Evolutionary conservation across 306 rosid genomes (phyloP), one percentile per base, ranked within the genome.

Genomic region (Boehmeria nivea): DNA sequence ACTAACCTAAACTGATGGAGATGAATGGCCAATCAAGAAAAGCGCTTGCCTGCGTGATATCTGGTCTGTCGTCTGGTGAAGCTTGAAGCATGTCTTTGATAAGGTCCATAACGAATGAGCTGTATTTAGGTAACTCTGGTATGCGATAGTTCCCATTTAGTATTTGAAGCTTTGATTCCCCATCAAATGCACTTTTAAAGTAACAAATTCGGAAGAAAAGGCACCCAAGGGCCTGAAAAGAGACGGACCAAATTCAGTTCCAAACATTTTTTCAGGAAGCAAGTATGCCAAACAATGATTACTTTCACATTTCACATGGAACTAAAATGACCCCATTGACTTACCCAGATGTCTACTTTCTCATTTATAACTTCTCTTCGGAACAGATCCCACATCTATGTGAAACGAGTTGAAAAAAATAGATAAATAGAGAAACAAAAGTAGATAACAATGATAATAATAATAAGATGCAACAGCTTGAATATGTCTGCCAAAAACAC

Each of bases 11-110:
- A 81, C 68, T 84, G 87, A 90, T 84, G 95, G 94, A 84, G 93
- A 87, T 87, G 93, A 84, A 91, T 82, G 96, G 95, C 93, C 96
- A 84, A 91, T 91, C 96, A 84, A 91, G 96, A 93, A 91, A 91
- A 91, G 94, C 81, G 83, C 99, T 91, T 91, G 96, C 99, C 99
- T 87, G 99, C 93, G 95, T 87, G 99, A 91, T 87, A 72, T 91
- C 99, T 68, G 99, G 99, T 91, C 99, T 71, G 85, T 87, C 89
- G 24, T 87, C 88, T 54, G 96, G 98, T 66, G 82, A 76, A 26
- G 86, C 83, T 75, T 87, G 96, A 68, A 91, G 99, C 96, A 91
- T 80, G 72, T 91, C 95, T 69, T 69, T 87, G 76, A 87, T 87
- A 44, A 91, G 84, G 75, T 82, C 85, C 12, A 84, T 82, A 51